Evolutionary conservation across 108 stramenopile species (phyloP).

Genomic region (Heterococcus sp.): DNA sequence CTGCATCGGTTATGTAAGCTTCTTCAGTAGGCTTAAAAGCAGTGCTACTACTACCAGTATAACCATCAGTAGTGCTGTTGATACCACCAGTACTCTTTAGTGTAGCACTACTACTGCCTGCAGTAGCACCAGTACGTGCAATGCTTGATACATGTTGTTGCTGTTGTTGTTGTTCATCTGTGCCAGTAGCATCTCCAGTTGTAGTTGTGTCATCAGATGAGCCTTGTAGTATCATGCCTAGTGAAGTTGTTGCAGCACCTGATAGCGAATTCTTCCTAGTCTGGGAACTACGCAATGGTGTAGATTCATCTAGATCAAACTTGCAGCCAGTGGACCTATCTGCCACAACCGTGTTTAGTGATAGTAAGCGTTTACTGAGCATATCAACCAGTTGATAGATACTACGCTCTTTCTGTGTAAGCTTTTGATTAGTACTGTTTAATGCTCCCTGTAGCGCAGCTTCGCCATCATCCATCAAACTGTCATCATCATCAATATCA

Average conservation of each 20-base stretch:
- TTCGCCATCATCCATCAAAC: not conserved
- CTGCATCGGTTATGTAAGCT: slow-evolving; percentile 1
- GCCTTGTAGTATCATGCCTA: too few species aligned
- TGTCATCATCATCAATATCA: not conserved
- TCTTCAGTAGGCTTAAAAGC: not conserved
- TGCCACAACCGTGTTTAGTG: slow-evolving; percentile 25
- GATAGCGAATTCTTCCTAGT: slow-evolving; percentile 17
- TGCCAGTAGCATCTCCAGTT: not conserved
- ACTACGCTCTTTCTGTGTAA: slow-evolving; percentile 41
- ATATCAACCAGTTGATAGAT: slow-evolving; percentile 37
- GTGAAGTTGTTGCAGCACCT: too few species aligned
- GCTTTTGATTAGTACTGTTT: slow-evolving; percentile 16
- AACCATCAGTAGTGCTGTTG: not conserved
- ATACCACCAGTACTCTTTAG: not conserved
- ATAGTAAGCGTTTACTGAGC: slow-evolving; percentile 17
- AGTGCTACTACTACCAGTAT: not conserved
- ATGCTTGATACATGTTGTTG: not conserved
- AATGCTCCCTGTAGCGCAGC: too few species aligned
- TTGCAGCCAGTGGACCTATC: slow-evolving; percentile 38
- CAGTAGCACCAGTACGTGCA: not conserved
- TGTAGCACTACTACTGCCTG: not conserved
- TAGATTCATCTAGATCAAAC: slow-evolving; percentile 34
- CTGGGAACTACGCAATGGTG: slow-evolving; percentile 14
- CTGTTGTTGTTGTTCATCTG: not conserved
- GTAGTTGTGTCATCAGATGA: not conserved